Evolutionary conservation across 192 early-diverging fungal genomes (phyloP).

Genomic region (Backusella circina): DNA sequence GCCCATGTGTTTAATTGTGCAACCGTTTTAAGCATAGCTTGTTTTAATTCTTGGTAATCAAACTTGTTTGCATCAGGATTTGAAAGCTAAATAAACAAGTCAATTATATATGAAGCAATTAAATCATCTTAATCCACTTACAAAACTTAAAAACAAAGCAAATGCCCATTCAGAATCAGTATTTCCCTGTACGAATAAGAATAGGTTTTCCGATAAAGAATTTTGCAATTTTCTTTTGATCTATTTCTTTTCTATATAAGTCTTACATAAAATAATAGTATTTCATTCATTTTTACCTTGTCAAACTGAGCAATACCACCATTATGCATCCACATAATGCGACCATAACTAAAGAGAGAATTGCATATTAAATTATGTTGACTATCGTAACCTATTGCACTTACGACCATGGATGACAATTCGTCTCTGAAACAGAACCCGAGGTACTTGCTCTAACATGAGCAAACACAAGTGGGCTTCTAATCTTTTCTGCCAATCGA

Average conservation of each 20-base stretch:
- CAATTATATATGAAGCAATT: not conserved
- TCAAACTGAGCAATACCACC: slow-evolving; percentile 66
- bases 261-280: not conserved
- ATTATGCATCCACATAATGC: slow-evolving; percentile 85
- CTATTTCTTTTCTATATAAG: slow-evolving; percentile 10
- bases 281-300: slow-evolving; percentile 26
- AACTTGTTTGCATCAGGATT: slow-evolving; percentile 47
- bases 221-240: slow-evolving; percentile 69
- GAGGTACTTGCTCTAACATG: slow-evolving; percentile 77
- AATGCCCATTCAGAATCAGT: slow-evolving; percentile 83
- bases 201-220: slow-evolving; percentile 63
- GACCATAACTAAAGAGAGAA: slow-evolving; percentile 40
- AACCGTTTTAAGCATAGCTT: slow-evolving; percentile 75
- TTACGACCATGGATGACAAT: slow-evolving; percentile 68
- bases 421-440: slow-evolving; percentile 70
- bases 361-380: not conserved
- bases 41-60: slow-evolving; percentile 56
- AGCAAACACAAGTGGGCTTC: slow-evolving; percentile 70
- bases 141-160: slow-evolving; percentile 71
- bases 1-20: slow-evolving; percentile 70
- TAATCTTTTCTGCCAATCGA: slow-evolving; percentile 74
- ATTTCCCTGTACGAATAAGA: slow-evolving; percentile 67
- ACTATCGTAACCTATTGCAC: not conserved
- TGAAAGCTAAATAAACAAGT: slow-evolving; percentile 21
- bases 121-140: slow-evolving; percentile 29